Evolutionary conservation across 257 asterid species (phyloP).

Genomic region (Datura wrightii): DNA sequence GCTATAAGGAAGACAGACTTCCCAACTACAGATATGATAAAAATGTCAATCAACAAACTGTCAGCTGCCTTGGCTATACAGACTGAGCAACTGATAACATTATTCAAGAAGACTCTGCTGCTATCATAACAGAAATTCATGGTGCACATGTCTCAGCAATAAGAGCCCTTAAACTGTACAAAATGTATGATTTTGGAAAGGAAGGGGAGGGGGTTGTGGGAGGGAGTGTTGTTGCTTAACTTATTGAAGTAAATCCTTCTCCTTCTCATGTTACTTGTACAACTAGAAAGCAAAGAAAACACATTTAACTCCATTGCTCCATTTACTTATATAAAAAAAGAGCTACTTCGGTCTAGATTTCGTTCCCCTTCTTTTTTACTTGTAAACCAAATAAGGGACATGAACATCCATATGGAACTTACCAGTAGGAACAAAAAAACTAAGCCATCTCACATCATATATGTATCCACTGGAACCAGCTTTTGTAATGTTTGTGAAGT

Average conservation of each 20-base stretch:
- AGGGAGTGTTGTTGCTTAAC: neutral
- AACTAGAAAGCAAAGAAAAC: neutral
- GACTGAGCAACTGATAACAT: conserved; percentile 3
- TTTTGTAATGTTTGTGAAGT: neutral
- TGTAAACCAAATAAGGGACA: neutral
- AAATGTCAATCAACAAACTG: conserved; percentile 7
- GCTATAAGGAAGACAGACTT: conserved; percentile 1
- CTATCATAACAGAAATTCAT: neutral
- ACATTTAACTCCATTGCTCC: conserved; percentile 10
- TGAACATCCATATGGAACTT: neutral
- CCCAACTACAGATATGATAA: neutral
- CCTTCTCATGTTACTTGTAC: neutral
- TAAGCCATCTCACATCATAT: neutral
- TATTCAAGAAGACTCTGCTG: conserved; percentile 11
- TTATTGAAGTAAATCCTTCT: neutral
- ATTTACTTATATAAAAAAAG: neutral
- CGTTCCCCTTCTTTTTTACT: neutral
- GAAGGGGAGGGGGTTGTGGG: neutral
- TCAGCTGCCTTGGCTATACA: conserved; percentile 24
- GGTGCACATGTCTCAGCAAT: neutral
- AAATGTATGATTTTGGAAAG: neutral
- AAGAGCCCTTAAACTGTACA: conserved; percentile 6
- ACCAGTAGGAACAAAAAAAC: neutral
- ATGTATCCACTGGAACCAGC: neutral
- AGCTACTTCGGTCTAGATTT: neutral